Conservation (phyloP, 495 filamentous ascomycete species). For the Pseudoneurospora amorphoporcata region DNA sequence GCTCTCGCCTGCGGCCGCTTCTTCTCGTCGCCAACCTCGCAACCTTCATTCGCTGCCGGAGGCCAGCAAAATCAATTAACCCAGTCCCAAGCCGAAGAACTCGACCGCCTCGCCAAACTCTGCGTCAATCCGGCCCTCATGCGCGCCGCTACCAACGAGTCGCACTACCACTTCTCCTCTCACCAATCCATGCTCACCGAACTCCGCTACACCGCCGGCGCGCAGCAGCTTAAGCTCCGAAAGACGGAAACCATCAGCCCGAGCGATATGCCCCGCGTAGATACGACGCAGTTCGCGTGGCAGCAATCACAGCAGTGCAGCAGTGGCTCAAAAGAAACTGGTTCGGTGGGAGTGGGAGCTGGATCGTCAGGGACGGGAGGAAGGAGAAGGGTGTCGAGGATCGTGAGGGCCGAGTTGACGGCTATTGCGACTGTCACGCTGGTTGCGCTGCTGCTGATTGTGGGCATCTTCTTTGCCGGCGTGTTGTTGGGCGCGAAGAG, state of each 20-base stretch:
- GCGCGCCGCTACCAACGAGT: not conserved
- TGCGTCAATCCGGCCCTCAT: not conserved
- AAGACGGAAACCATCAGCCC: not conserved
- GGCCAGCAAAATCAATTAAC: not conserved
- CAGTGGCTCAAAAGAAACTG: not conserved
- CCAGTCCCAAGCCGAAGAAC: not conserved
- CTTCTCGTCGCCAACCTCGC: not conserved
- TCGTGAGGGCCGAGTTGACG: constrained; percentile 1
- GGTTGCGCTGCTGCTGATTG: not conserved
- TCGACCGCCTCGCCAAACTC: not conserved
- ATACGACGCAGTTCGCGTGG: not conserved
- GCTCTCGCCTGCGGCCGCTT: constrained; percentile 5
- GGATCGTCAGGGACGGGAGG: not conserved
- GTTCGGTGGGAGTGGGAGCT: not conserved
- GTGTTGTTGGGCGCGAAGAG: constrained; percentile 1
- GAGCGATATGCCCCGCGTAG: not conserved
- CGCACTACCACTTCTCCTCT: not conserved
- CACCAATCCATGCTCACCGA: not conserved
- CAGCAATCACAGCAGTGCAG: not conserved
- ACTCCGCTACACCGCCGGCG: not conserved
- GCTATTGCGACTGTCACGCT: constrained; percentile 1
- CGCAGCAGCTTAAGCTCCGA: not conserved
- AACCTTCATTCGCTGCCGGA: not conserved
- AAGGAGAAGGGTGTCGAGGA: not conserved
- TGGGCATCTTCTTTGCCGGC: not conserved